Base-by-base conservation (phyloP, 2,329 filamentous ascomycete species). In the Diaporthe ilicicola region DNA sequence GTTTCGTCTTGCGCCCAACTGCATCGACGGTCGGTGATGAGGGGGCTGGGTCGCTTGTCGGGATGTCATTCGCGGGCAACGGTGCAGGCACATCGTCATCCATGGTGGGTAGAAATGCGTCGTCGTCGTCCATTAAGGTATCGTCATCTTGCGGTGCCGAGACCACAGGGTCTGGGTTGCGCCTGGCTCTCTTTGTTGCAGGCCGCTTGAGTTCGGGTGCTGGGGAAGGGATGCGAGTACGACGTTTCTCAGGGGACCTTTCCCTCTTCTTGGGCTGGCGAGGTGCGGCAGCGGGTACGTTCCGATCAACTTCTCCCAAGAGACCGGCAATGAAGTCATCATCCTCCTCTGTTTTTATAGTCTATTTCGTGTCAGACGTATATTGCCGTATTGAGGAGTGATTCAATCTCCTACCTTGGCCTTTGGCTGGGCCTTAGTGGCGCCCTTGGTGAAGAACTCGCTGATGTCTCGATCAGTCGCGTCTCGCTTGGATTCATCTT, bases 391-490 rank as follows among this genome's bases (percentile, higher is more conserved):
- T 46, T 4, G 9, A n/a, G 7, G 7, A 46, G 15, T 44, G 27
- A 24, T 42, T 24, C 17, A n/a, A 4, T 67, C 70, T 34, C 81
- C 71, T 81, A 95, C 94, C 88, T 97, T 98, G 22, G 92, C 87
- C 79, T 98, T 98, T 17, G 91, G 85, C 70, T 91, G 91, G 64
- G 87, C 81, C 74, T 88, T 87, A 72, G 85, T 85, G 42, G 89
- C 88, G 68, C 94, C 94, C 76, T 92, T 93, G 75, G 89, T 95
- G 80, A 99, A 98, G 82, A 97, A 99, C 77, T 97, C 95, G 82
- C 92, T 94, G 79, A 99, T 98, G 76, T 94, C 93, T 78, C 93
- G 93, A 81, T 97, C 94, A 75, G 94, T 94, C 80, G 93, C 94
- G 76, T 97, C 93, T 77, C 92, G 90, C 79, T 93, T 93, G 71